Conservation (phyloP, 2,329 filamentous ascomycete genomes). For the Arthrobotrys entomopaga region DNA sequence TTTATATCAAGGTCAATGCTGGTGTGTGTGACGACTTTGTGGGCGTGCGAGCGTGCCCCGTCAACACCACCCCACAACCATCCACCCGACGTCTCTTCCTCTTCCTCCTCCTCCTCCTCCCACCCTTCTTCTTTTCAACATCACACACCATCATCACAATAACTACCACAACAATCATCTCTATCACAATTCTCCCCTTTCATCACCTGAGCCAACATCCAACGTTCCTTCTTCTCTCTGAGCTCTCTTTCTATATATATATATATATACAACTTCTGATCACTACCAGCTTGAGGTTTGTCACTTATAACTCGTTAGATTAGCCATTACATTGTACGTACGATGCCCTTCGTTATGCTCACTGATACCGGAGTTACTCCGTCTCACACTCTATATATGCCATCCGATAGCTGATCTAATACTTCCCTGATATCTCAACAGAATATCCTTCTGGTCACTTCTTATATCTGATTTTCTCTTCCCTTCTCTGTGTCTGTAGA, state of each 20-base stretch:
- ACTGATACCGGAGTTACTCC: not conserved
- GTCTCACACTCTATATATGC: not conserved
- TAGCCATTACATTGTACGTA: not conserved
- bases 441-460: not conserved
- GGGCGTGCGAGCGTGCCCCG: not conserved
- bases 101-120: not conserved
- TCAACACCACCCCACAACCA: not conserved
- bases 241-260: not conserved
- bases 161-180: not conserved
- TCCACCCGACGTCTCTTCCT: not conserved
- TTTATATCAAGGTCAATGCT: constrained; percentile 11
- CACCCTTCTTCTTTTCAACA: constrained; percentile 6
- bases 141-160: constrained; percentile 6
- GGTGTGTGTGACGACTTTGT: constrained; percentile 19
- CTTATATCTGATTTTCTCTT: not conserved
- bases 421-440: not conserved
- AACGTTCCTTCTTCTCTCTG: not conserved
- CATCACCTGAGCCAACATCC: constrained; percentile 31
- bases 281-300: not conserved
- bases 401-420: not conserved
- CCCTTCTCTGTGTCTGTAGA: not conserved
- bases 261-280: constrained; percentile 15
- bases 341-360: not conserved
- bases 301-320: not conserved
- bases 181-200: not conserved